Percentiles rank a stretch among this genome's conserved stretches.
Conservation (phyloP, 148 eudicot genomes). For the Diospyros lotus region DNA sequence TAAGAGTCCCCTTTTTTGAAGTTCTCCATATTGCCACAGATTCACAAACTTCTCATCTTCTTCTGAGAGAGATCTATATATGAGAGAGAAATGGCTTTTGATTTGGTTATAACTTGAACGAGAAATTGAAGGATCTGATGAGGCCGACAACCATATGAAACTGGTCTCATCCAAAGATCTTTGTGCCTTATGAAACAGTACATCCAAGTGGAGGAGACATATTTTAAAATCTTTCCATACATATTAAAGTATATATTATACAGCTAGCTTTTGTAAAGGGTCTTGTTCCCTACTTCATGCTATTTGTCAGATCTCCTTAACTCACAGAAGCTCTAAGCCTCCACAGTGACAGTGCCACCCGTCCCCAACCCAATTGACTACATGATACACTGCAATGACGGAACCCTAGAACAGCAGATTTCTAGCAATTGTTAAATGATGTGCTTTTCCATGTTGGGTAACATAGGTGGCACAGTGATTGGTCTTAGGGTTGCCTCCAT, state of each 20-base stretch:
- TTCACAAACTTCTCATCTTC: not conserved
- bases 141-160: slow-evolving; percentile 10
- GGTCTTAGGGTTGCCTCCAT: not conserved
- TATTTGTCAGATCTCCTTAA: slow-evolving; percentile 11
- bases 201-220: too few species aligned
- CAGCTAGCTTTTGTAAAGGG: too few species aligned
- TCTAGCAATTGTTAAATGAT: not conserved
- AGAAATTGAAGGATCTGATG: not conserved
- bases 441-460: slow-evolving; percentile 9
- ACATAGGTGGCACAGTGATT: not conserved
- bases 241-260: too few species aligned
- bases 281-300: not conserved
- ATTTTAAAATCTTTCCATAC: too few species aligned
- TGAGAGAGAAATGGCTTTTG: not conserved
- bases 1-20: not conserved
- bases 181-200: not conserved
- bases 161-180: slow-evolving; percentile 15
- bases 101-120: not conserved
- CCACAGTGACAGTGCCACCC: slow-evolving; percentile 13
- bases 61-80: not conserved
- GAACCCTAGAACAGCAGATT: not conserved
- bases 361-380: not conserved
- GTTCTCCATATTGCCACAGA: not conserved
- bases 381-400: not conserved
- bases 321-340: not conserved